Conservation (phyloP, 805 yeast genomes). For the Wickerhamomyces queroliae region DNA sequence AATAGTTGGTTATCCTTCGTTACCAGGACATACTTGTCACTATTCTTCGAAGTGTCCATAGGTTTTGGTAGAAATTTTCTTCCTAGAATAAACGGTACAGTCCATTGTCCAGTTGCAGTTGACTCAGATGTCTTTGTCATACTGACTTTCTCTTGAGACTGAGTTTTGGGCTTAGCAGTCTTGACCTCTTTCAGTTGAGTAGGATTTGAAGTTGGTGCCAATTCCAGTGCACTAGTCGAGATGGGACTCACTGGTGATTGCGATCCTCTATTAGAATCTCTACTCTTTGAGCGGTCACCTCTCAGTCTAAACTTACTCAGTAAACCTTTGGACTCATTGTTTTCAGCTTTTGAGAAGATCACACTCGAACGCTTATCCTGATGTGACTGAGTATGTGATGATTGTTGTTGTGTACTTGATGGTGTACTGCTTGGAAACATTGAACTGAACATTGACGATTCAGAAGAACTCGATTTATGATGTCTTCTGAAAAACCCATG, state of each 20-base stretch:
- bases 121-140: conserved; percentile 1
- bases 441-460: conserved; percentile 36
- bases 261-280: conserved; percentile 7
- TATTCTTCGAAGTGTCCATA: conserved; percentile 22
- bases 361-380: conserved; percentile 10
- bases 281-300: conserved; percentile 9
- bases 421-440: conserved; percentile 14
- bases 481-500: conserved; percentile 57
- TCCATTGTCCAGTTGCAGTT: not conserved
- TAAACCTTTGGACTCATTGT: conserved; percentile 12
- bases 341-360: conserved; percentile 3
- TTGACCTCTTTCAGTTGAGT: not conserved
- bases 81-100: conserved; percentile 21
- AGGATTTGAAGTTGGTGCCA: not conserved
- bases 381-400: conserved; percentile 2
- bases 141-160: not conserved
- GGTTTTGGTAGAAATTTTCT: conserved; percentile 33
- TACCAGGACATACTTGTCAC: conserved; percentile 40
- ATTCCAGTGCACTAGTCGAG: conserved; percentile 2
- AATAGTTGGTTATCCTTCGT: conserved; percentile 61
- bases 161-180: conserved; percentile 5
- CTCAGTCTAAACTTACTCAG: conserved; percentile 18
- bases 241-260: conserved; percentile 16
- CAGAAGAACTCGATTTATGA: conserved; percentile 57
- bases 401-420: not conserved